Evolutionary conservation across 192 early-diverging fungal species (phyloP), one percentile per base, ranked within the genome.

Genomic region (Anaeromyces robustus): DNA sequence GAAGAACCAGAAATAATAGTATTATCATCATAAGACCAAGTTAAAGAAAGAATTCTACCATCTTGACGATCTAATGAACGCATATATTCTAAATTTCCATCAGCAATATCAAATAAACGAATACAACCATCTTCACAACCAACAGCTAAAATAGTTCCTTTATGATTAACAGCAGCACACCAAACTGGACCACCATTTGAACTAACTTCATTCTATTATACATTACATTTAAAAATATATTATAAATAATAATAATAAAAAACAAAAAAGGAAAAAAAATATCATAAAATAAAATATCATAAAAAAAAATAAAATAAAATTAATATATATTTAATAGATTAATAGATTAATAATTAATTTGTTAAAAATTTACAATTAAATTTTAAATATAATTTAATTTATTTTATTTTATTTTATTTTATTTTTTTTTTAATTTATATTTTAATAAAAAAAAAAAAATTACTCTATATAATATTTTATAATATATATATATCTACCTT

Each of bases 111-210:
- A 81, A 97, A 95, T n/a, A 97, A 83, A 29, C 96, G 88, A 41
- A 97, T 91, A 78, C 89, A 89, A 0, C 96, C 96, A 86, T 99
- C 97, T 81, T 98, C 96, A 81, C 94, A 97, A 26, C 95, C 97
- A 29, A 96, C 89, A 28, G 94, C 97, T 31, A 99, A 86, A 52
- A 89, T 83, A 30, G 93, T 94, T 81, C 90, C 89, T 29, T 88
- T 89, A 78, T 91, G 88, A 81, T 95, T 95, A 9, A 89, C 89
- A 16, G 95, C 90, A 89, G 96, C 94, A 84, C 94, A 96, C 96
- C 96, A 98, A 34, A 99, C 88, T 4, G 96, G 92, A 28, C 97
- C 97, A 82, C 97, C 97, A 80, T 92, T 89, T 52, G 93, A 93
- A 81, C 95, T 93, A 9, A 92, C 88, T 4, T 87, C 88, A 32